phyloP scores from a whole-genome alignment of 73 alveolate species.

The Blepharisma stoltei region DNA sequence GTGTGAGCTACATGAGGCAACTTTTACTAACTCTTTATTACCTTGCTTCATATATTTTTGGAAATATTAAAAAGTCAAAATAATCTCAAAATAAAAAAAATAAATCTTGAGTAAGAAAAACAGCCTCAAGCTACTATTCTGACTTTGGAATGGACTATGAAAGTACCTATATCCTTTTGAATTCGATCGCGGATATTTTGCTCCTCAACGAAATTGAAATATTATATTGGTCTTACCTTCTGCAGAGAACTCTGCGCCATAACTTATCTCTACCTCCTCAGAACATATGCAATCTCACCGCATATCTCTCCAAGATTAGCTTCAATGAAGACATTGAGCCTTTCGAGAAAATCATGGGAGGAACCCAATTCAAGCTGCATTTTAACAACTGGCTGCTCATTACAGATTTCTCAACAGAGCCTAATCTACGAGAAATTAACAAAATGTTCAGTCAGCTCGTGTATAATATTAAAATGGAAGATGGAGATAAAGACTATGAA shows the following conservation, averaged over 20 bases:
- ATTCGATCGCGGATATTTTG: neutral
- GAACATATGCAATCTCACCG: neutral
- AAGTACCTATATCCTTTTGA: too few relatives aligned
- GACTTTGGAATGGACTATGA: too few relatives aligned
- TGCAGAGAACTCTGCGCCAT: neutral
- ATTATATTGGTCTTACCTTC: neutral
- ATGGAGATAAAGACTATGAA: neutral
- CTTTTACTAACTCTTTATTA: too few relatives aligned
- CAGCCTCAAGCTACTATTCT: too few relatives aligned
- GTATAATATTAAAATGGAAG: neutral
- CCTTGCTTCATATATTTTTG: too few relatives aligned
- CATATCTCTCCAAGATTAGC: neutral
- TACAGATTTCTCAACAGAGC: neutral
- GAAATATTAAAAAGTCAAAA: too few relatives aligned
- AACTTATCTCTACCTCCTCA: neutral
- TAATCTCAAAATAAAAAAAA: too few relatives aligned
- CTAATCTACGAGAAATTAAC: neutral
- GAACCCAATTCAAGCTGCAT: neutral
- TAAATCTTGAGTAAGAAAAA: too few relatives aligned
- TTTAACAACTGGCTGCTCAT: slow-evolving; percentile 21
- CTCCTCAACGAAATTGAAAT: slow-evolving; percentile 7
- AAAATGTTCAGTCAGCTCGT: neutral
- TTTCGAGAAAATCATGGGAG: neutral
- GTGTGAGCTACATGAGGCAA: too few relatives aligned
- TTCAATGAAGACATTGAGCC: neutral